Conservation (phyloP, 805 yeast genomes). For the Candida odintsovae region DNA sequence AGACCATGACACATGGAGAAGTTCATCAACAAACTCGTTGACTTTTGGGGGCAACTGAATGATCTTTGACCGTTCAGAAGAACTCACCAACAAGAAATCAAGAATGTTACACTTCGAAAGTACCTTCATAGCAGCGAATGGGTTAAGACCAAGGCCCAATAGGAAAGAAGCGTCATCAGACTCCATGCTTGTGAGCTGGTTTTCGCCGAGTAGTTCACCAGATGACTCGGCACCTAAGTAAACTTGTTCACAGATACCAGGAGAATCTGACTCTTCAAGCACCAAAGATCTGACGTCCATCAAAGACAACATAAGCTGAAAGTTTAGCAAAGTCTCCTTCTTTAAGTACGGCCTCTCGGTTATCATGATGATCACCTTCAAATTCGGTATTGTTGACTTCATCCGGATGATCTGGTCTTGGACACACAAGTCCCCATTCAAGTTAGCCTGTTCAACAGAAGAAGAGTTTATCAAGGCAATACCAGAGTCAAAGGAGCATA, state of each 20-base stretch:
- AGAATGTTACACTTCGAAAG: background rate
- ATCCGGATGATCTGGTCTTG: conserved; percentile 4
- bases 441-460: conserved; percentile 10
- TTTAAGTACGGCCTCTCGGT: background rate
- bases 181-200: conserved; percentile 1
- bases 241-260: background rate
- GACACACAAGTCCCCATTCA: conserved; percentile 4
- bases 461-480: conserved; percentile 8
- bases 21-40: background rate
- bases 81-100: background rate
- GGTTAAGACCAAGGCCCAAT: conserved; percentile 14
- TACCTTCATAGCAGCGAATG: conserved; percentile 1
- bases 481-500: conserved; percentile 10
- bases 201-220: background rate
- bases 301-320: conserved; percentile 13
- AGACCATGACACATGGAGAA: conserved; percentile 9
- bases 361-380: conserved; percentile 7
- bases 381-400: background rate
- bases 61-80: background rate
- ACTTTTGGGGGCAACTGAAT: background rate
- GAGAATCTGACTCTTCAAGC: background rate
- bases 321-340: conserved; percentile 6
- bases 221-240: background rate
- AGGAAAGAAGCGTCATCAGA: conserved; percentile 5
- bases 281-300: conserved; percentile 5